Base-by-base conservation (phyloP, 352 stramenopile species). In the Elongisporangium undulatum region DNA sequence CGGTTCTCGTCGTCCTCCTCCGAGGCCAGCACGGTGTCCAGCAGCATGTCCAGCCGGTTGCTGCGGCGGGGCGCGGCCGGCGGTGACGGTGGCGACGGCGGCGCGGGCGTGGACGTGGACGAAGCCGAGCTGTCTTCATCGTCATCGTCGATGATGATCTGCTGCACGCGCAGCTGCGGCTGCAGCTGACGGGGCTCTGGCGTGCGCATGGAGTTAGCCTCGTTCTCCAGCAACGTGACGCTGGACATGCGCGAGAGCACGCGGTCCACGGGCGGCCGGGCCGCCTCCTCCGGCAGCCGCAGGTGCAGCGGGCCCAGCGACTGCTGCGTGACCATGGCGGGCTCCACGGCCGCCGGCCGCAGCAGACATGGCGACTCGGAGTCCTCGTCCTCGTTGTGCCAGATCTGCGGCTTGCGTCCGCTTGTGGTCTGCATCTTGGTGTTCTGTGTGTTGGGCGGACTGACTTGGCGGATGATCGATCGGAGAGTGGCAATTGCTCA, bases 161-260 rank as follows among this genome's bases (percentile, higher is more conserved):
- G 50, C 16, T 17, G 52, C 49, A 54, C 34, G 51, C 39, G 4
- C 0, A 26, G n/a, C 3, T 52, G n/a, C 23, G 41, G n/a, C n/a
- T n/a, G n/a, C n/a, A n/a, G 13, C 26, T 64, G 26, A 4, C 10
- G n/a, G 0, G 15, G 59, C 5, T 59, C 48, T 15, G 16, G 57
- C 56, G 29, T 23, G 4, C 48, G 20, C 26, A 16, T 19, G 19
- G 39, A 20, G 8, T 56, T 13, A 21, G 58, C 53, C 16, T 53
- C 54, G 7, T 39, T 48, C 51, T 78, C 73, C n/a, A 77, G 51
- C 29, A 85, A 71, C 51, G 66, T 74, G 15, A 81, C 73, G 58
- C 67, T 82, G 59, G 75, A 85, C 73, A 85, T 79, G 26, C 62
- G 58, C 48, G 62, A 67, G 26, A 82, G 29, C 63, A 75, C 69